Percentiles rank a stretch among this genome's conserved stretches.
phyloP scores from a whole-genome alignment of 768 basidiomycete species.

The Suillus brevipes region DNA sequence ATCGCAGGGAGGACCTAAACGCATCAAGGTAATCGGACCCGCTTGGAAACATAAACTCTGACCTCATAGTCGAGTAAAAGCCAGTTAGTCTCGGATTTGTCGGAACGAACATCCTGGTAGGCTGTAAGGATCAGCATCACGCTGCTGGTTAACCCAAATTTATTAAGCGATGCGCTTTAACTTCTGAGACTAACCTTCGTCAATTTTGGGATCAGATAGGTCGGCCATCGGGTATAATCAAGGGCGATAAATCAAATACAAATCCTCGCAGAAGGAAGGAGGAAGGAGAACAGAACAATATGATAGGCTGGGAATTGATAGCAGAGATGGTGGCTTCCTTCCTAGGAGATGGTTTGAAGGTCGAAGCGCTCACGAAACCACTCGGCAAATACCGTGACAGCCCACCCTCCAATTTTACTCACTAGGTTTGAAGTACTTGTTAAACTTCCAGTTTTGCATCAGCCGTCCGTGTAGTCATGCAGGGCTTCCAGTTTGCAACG shows the following conservation, averaged over 20 bases:
- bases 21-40: conserved; percentile 16
- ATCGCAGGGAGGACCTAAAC: conserved; percentile 15
- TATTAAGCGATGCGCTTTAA: conserved; percentile 8
- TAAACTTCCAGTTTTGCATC: background rate
- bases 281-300: background rate
- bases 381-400: background rate
- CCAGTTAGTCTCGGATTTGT: conserved; percentile 90
- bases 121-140: conserved; percentile 49
- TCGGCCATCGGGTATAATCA: conserved; percentile 61
- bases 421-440: background rate
- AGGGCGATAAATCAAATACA: background rate
- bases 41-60: conserved; percentile 20
- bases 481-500: background rate
- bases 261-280: background rate
- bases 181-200: conserved; percentile 53
- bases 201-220: conserved; percentile 70
- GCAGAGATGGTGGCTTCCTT: background rate
- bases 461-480: background rate
- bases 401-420: background rate
- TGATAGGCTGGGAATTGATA: conserved; percentile 1
- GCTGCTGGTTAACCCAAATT: conserved; percentile 17
- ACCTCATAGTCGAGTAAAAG: conserved; percentile 87
- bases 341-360: background rate
- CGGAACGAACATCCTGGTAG: conserved; percentile 82
- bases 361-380: conserved; percentile 1